Evolutionary conservation across 176 grass and related monocot genomes (phyloP).

Genomic region (Avena sativa): DNA sequence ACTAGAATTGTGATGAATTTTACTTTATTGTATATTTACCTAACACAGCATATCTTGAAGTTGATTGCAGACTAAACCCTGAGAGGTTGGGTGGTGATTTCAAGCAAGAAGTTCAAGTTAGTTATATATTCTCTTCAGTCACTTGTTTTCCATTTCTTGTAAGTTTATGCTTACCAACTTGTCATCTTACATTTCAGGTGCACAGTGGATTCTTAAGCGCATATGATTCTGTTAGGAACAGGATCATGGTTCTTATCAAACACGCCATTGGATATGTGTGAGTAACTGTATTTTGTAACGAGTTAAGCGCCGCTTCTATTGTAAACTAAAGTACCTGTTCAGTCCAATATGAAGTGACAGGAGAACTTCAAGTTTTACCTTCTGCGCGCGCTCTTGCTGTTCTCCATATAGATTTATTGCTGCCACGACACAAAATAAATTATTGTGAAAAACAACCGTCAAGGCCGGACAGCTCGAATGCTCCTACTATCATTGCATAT

Average conservation of each 20-base stretch:
- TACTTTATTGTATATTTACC: slow-evolving; percentile 11
- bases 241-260: slow-evolving; percentile 76
- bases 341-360: slow-evolving; percentile 1
- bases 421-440: slow-evolving; percentile 8
- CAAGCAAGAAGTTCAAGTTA: slow-evolving; percentile 97
- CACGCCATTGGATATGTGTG: slow-evolving; percentile 64
- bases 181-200: slow-evolving; percentile 65
- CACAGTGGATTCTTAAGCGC: slow-evolving; percentile 95
- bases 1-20: neutral
- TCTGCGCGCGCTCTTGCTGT: neutral
- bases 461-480: neutral
- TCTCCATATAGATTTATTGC: slow-evolving; percentile 14
- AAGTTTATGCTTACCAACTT: slow-evolving; percentile 37
- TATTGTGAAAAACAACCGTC: slow-evolving; percentile 7
- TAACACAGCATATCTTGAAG: slow-evolving; percentile 43
- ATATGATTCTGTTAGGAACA: slow-evolving; percentile 92
- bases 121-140: slow-evolving; percentile 35
- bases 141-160: slow-evolving; percentile 34
- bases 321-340: neutral
- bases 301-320: slow-evolving; percentile 22
- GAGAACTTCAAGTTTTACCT: slow-evolving; percentile 11
- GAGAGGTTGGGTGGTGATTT: slow-evolving; percentile 86
- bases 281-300: slow-evolving; percentile 40
- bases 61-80: slow-evolving; percentile 78
- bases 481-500: neutral